Percentiles rank a stretch among this genome's conserved stretches.
phyloP scores from a whole-genome alignment of 371 early-diverging fungal genomes.

The Saksenaea vasiformis region DNA sequence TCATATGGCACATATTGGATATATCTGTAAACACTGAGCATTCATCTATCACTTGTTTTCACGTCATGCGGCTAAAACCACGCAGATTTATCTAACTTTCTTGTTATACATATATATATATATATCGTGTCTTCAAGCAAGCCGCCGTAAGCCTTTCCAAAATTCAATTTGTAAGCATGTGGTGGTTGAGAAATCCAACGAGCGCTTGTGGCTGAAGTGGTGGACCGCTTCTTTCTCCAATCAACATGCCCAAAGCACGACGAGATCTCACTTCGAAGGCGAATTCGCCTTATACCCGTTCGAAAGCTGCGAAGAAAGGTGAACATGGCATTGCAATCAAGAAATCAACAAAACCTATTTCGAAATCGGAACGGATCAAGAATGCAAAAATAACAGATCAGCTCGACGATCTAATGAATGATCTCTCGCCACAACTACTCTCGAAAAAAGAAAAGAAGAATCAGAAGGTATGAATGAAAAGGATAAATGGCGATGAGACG shows the following conservation, averaged over 20 bases:
- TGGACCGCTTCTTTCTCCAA: no score
- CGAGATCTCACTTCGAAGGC: not conserved
- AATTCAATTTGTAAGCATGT: no score
- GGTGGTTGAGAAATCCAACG: no score
- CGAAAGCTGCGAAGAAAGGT: not conserved
- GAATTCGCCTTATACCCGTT: not conserved
- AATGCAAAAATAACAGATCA: conserved; percentile 31
- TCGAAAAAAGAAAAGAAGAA: conserved; percentile 30
- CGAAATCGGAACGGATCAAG: conserved; percentile 15
- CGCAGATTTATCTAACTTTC: no score
- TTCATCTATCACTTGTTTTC: no score
- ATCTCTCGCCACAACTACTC: conserved; percentile 30
- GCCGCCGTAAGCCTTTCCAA: no score
- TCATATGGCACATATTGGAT: no score
- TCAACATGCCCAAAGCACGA: not conserved
- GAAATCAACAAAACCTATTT: not conserved
- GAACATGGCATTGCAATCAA: not conserved
- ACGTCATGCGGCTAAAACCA: no score
- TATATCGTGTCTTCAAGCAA: no score
- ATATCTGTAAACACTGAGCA: no score
- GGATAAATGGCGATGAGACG: not conserved
- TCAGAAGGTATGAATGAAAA: conserved; percentile 22
- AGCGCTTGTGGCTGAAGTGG: no score
- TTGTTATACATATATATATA: no score
- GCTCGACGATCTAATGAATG: conserved; percentile 38